Percentiles rank a stretch among this genome's conserved stretches.
Conservation (phyloP, 2,329 filamentous ascomycete genomes). For the Dactylellina parvicollis region DNA sequence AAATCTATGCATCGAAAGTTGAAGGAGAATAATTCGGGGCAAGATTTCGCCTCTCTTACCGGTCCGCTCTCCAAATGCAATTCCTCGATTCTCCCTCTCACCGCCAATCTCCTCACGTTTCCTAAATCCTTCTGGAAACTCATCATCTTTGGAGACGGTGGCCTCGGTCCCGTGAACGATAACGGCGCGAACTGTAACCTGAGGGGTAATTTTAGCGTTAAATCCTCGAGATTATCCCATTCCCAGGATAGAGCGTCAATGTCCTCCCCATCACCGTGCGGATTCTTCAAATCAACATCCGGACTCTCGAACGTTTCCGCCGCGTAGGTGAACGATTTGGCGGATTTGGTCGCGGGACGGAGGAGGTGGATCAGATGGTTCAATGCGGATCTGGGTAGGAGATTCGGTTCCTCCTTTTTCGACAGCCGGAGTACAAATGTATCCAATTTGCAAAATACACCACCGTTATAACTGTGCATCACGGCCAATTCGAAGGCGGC, state of each 20-base stretch:
- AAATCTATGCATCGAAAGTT: too few species aligned
- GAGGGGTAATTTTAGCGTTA: constrained; percentile 34
- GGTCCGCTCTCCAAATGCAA: background rate
- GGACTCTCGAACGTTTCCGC: constrained; percentile 5
- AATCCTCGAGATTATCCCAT: constrained; percentile 42
- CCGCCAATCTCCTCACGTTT: constrained; percentile 6
- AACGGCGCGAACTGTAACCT: background rate
- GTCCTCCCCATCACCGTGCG: background rate
- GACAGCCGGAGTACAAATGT: constrained; percentile 25
- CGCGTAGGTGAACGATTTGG: constrained; percentile 30
- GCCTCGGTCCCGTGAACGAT: background rate
- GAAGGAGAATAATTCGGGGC: constrained; percentile 1
- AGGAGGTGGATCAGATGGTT: constrained; percentile 38
- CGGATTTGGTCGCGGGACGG: constrained; percentile 11
- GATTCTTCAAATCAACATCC: constrained; percentile 8
- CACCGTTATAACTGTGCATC: constrained; percentile 1
- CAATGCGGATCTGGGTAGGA: constrained; percentile 14
- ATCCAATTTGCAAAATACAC: constrained; percentile 23
- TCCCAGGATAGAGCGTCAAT: constrained; percentile 6
- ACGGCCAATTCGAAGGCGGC: background rate
- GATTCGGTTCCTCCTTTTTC: constrained; percentile 7
- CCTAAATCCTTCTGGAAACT: constrained; percentile 18
- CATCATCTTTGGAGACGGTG: background rate
- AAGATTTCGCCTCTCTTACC: too few species aligned
- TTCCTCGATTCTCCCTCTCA: constrained; percentile 1